Percentiles rank a stretch among this genome's conserved stretches.
Evolutionary conservation across 768 basidiomycete genomes (phyloP).

Genomic region (Strobilomyces dryophilus): DNA sequence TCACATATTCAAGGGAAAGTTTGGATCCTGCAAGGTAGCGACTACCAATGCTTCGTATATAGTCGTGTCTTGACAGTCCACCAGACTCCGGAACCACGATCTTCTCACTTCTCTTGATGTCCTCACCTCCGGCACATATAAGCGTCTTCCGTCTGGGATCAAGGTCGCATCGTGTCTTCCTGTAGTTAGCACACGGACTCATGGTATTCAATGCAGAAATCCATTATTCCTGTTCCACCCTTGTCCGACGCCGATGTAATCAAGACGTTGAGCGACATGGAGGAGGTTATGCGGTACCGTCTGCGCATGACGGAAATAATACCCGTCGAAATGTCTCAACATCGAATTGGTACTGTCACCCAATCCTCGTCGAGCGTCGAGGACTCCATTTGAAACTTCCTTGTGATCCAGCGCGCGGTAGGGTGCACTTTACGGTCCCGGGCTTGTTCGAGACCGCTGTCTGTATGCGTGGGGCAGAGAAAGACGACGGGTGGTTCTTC

Average conservation of each 20-base stretch:
- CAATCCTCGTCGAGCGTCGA: conserved; percentile 12
- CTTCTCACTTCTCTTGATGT: conserved; percentile 88
- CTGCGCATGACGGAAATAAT: conserved; percentile 75
- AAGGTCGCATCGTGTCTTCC: conserved; percentile 47
- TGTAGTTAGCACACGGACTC: conserved; percentile 17
- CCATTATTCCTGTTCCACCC: conserved; percentile 58
- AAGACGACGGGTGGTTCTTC: conserved; percentile 82
- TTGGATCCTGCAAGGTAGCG: conserved; percentile 75
- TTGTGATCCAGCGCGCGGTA: conserved; percentile 58
- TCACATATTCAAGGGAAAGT: conserved; percentile 63
- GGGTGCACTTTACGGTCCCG: conserved; percentile 70
- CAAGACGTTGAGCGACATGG: conserved; percentile 65
- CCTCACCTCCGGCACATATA: conserved; percentile 81
- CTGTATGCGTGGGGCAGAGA: conserved; percentile 66
- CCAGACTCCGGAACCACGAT: conserved; percentile 89
- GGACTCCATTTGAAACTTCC: conserved; percentile 13
- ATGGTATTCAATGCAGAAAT: conserved; percentile 48
- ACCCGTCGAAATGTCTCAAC: conserved; percentile 75
- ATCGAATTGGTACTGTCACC: conserved; percentile 54
- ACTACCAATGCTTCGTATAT: not conserved
- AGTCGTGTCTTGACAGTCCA: not conserved
- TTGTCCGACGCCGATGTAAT: conserved; percentile 64
- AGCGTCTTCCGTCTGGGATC: conserved; percentile 73
- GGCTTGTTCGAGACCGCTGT: conserved; percentile 72
- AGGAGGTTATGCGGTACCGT: conserved; percentile 74